Conservation (phyloP, 2,329 filamentous ascomycete species). For the Colletotrichum costaricense region DNA sequence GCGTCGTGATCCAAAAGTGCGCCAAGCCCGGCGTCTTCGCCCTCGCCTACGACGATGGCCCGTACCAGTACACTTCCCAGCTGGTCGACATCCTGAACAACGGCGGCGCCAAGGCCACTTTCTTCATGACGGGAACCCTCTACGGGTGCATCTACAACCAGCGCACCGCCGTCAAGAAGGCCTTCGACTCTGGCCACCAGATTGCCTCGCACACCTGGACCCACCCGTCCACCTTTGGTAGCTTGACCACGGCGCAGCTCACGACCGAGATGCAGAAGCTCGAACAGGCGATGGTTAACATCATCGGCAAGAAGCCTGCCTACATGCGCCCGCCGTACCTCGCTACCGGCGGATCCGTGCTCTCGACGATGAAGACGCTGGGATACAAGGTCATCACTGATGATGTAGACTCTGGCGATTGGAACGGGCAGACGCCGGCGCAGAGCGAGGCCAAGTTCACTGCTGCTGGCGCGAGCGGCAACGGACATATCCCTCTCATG, state of each 20-base stretch:
- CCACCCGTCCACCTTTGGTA: constrained; percentile 56
- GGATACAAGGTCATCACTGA: constrained; percentile 72
- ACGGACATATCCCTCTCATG: constrained; percentile 67
- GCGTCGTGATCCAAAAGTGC: constrained; percentile 58
- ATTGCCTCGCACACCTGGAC: constrained; percentile 66
- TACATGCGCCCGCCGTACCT: constrained; percentile 64
- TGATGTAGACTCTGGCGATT: constrained; percentile 71
- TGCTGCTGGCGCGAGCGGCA: constrained; percentile 53
- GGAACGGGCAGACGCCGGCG: constrained; percentile 62
- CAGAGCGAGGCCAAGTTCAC: constrained; percentile 66
- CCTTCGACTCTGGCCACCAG: constrained; percentile 62
- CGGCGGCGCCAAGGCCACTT: constrained; percentile 62
- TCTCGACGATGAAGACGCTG: constrained; percentile 54
- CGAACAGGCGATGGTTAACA: constrained; percentile 62
- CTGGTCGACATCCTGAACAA: constrained; percentile 63
- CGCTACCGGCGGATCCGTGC: constrained; percentile 56
- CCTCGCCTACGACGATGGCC: constrained; percentile 66
- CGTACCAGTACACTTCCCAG: constrained; percentile 59
- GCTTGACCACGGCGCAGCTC: constrained; percentile 50
- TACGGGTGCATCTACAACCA: constrained; percentile 64
- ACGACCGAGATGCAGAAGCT: constrained; percentile 60
- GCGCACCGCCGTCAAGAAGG: constrained; percentile 63
- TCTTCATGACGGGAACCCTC: constrained; percentile 64
- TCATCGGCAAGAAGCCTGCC: constrained; percentile 58
- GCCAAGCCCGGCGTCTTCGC: constrained; percentile 56